Conservation (phyloP, 768 basidiomycete genomes). For the Leucogyrophana mollusca region DNA sequence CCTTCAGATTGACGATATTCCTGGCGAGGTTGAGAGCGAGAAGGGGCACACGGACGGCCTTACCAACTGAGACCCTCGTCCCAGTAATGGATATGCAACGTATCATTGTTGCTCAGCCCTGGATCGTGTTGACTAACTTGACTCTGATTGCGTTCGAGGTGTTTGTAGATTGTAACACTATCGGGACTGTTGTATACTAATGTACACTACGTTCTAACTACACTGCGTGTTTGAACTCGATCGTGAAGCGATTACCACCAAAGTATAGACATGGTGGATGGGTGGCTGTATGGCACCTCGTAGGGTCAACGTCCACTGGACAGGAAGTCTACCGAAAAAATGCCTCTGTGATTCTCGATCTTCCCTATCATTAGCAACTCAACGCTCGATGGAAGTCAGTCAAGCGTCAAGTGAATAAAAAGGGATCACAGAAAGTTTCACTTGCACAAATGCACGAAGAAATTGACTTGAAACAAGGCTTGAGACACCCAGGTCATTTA, state of each 20-base stretch:
- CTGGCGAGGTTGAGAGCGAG: slow-evolving; percentile 63
- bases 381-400: slow-evolving; percentile 37
- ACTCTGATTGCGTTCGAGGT: neutral
- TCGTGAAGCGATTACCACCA: too few species aligned
- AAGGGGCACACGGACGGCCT: slow-evolving; percentile 47
- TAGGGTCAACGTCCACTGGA: slow-evolving; percentile 48
- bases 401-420: slow-evolving; percentile 49
- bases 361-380: slow-evolving; percentile 57
- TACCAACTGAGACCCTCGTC: slow-evolving; percentile 13
- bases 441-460: too few species aligned
- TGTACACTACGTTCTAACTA: too few species aligned
- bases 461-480: too few species aligned
- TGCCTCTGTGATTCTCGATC: slow-evolving; percentile 36
- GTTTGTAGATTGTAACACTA: too few species aligned
- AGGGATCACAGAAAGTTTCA: slow-evolving; percentile 18
- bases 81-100: too few species aligned
- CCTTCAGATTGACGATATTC: slow-evolving; percentile 55
- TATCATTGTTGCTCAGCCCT: too few species aligned
- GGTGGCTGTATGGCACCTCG: slow-evolving; percentile 55
- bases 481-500: too few species aligned
- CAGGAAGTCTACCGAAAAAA: slow-evolving; percentile 55
- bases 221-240: too few species aligned
- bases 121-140: neutral
- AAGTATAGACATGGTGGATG: neutral
- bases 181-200: too few species aligned